Percentiles rank a stretch among this genome's conserved stretches.
Conservation (phyloP, 2,329 filamentous ascomycete species). For the Aspergillus transmontanensis region DNA sequence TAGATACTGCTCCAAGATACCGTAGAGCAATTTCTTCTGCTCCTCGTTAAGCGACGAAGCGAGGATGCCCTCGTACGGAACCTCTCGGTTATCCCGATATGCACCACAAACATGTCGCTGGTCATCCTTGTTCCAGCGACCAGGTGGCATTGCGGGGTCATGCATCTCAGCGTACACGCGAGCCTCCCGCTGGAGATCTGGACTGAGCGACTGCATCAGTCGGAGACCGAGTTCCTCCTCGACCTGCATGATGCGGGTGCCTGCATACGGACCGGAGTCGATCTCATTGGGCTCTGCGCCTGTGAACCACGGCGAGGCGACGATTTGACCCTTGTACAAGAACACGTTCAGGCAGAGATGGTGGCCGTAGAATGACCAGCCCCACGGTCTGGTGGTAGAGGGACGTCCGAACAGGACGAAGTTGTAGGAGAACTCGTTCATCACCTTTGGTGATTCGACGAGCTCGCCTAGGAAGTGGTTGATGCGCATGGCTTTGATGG, state of each 20-base stretch:
- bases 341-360: constrained; percentile 75
- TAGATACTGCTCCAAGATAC: constrained; percentile 66
- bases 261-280: constrained; percentile 63
- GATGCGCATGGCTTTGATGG: constrained; percentile 69
- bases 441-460: constrained; percentile 61
- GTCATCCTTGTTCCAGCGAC: constrained; percentile 77
- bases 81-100: constrained; percentile 74
- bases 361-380: constrained; percentile 75
- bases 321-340: constrained; percentile 64
- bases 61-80: constrained; percentile 71
- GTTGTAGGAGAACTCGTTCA: constrained; percentile 78
- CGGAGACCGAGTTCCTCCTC: constrained; percentile 67
- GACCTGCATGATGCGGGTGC: constrained; percentile 65
- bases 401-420: constrained; percentile 70
- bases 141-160: constrained; percentile 64
- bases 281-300: constrained; percentile 79
- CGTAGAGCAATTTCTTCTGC: constrained; percentile 59
- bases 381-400: constrained; percentile 64
- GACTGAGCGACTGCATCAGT: constrained; percentile 67
- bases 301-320: constrained; percentile 75
- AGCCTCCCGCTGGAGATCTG: constrained; percentile 51
- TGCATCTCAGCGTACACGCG: constrained; percentile 62
- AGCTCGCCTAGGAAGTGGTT: constrained; percentile 75
- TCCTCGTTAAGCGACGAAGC: constrained; percentile 47
- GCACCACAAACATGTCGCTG: constrained; percentile 78